A percentile compares a stretch with the other conserved stretches of the same genome.
These are phyloP conservation scores for Suhomyces pyralidae DNA, from an alignment of 805 yeast species.

Conservation along the genomic window DNA sequence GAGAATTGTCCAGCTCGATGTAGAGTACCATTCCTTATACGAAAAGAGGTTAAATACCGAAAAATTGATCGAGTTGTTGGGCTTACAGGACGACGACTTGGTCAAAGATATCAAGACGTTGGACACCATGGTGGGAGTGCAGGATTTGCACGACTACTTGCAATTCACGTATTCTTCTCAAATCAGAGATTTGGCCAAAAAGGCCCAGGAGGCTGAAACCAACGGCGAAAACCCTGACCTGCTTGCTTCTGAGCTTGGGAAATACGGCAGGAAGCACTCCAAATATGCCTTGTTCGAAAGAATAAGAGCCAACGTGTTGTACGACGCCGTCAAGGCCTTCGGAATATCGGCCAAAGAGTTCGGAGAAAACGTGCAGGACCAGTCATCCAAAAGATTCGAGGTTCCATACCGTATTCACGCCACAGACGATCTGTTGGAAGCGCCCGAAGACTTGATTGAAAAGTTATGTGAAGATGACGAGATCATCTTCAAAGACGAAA, in stretches of 20 bases:
- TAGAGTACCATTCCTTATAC: conserved; percentile 81
- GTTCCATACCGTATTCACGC: conserved; percentile 59
- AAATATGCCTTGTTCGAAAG: conserved; percentile 64
- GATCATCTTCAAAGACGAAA: conserved; percentile 52
- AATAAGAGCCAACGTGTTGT: conserved; percentile 60
- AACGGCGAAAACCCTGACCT: conserved; percentile 12
- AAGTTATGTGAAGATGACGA: conserved; percentile 43
- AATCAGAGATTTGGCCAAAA: conserved; percentile 45
- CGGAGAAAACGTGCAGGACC: conserved; percentile 73
- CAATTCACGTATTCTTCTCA: conserved; percentile 67
- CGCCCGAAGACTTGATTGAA: conserved; percentile 61
- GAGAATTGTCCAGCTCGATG: conserved; percentile 83
- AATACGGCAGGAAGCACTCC: conserved; percentile 48
- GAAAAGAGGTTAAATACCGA: conserved; percentile 68
- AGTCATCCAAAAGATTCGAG: conserved; percentile 47
- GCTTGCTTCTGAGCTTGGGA: conserved; percentile 7
- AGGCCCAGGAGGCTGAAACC: conserved; percentile 2
- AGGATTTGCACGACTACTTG: conserved; percentile 82
- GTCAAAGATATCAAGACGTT: conserved; percentile 56
- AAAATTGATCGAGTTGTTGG: conserved; percentile 51
- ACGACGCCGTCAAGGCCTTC: conserved; percentile 61
- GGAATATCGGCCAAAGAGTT: conserved; percentile 79
- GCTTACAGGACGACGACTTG: conserved; percentile 60
- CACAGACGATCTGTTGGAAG: conserved; percentile 61
- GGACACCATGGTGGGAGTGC: conserved; percentile 70